A percentile compares a stretch with the other conserved stretches of the same genome.
phyloP scores from a whole-genome alignment of 75 land plant species.

The Pinus taeda region DNA sequence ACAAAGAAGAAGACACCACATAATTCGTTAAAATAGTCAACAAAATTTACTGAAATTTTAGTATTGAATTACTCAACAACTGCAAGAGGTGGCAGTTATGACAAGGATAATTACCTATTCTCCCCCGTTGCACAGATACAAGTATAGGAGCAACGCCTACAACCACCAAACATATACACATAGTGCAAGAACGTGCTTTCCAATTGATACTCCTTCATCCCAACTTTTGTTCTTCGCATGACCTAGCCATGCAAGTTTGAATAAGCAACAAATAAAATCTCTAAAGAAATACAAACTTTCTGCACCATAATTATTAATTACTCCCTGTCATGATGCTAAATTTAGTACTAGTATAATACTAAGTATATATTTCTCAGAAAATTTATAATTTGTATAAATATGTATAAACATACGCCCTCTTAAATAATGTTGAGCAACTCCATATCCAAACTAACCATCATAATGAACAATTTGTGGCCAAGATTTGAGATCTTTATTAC shows the following conservation, averaged over 20 bases:
- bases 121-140: slow-evolving; percentile 95
- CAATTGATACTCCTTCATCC: slow-evolving; percentile 91
- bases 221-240: slow-evolving; percentile 62
- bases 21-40: too few relatives aligned
- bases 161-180: slow-evolving; percentile 84
- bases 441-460: not conserved
- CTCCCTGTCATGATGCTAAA: not conserved
- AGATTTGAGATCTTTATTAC: not conserved
- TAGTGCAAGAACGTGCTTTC: slow-evolving; percentile 87
- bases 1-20: too few relatives aligned
- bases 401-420: not conserved
- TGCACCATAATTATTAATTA: not conserved
- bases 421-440: not conserved
- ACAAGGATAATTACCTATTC: slow-evolving; percentile 49
- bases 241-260: slow-evolving; percentile 42
- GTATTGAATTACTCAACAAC: too few relatives aligned
- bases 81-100: too few relatives aligned
- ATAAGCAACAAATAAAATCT: not conserved
- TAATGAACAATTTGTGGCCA: not conserved
- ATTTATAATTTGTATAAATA: not conserved
- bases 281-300: not conserved
- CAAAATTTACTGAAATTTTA: too few relatives aligned
- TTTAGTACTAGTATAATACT: too few relatives aligned
- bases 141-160: slow-evolving; percentile 92
- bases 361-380: not conserved